A percentile compares a stretch with the other conserved stretches of the same genome.
These are phyloP conservation scores for Plectranthus barbatus DNA, from an alignment of 257 asterid species.

Conservation along the genomic window DNA sequence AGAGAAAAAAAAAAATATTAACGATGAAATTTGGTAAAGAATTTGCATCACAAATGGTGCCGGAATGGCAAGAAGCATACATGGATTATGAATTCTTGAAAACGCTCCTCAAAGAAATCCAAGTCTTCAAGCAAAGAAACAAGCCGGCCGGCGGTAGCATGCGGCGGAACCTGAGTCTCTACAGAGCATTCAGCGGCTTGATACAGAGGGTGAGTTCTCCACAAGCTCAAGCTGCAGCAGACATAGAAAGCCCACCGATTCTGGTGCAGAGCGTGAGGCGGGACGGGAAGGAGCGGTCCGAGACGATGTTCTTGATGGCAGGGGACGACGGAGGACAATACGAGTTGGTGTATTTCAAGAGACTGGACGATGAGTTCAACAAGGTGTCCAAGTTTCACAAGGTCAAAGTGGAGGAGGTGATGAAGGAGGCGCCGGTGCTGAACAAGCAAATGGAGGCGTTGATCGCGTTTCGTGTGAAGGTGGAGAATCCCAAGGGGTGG, in stretches of 20 bases:
- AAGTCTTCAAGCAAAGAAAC: constrained; percentile 15
- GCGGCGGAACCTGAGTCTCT: constrained; percentile 16
- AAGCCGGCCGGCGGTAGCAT: constrained; percentile 8
- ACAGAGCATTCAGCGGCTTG: constrained; percentile 47
- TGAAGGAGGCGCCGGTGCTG: constrained; percentile 33
- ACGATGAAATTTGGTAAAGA: constrained; percentile 43
- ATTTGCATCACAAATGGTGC: constrained; percentile 40
- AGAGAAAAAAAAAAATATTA: not conserved
- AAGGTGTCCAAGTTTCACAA: constrained; percentile 36
- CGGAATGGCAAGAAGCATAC: constrained; percentile 50
- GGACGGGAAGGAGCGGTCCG: constrained; percentile 16
- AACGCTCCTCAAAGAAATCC: constrained; percentile 22
- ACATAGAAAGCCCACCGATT: constrained; percentile 21
- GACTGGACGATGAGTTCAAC: constrained; percentile 38
- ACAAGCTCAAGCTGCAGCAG: not conserved
- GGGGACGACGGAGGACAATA: constrained; percentile 29
- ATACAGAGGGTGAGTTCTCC: constrained; percentile 4
- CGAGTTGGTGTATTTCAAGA: constrained; percentile 29
- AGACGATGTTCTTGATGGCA: constrained; percentile 32
- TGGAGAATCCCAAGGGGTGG: constrained; percentile 30
- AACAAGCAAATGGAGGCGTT: constrained; percentile 50
- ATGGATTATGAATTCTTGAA: constrained; percentile 33
- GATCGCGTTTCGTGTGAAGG: constrained; percentile 37
- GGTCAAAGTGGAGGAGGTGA: constrained; percentile 31
- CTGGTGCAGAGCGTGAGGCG: constrained; percentile 16